Evolutionary conservation across 371 early-diverging fungal genomes (phyloP).

Genomic region (Mucor indicus): DNA sequence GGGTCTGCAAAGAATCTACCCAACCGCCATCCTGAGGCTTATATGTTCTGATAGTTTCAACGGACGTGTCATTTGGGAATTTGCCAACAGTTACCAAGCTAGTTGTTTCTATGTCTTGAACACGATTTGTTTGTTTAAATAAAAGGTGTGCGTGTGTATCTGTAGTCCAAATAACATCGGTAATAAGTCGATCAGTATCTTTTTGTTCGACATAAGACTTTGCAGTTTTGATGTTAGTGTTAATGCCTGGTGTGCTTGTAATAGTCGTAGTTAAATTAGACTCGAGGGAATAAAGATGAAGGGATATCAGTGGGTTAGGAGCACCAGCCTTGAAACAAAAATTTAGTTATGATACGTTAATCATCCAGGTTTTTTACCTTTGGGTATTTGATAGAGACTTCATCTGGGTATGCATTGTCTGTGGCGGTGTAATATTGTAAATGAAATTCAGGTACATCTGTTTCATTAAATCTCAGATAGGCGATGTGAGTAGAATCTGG

Average conservation of each 20-base stretch:
- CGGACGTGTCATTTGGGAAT: constrained; percentile 8
- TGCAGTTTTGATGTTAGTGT: constrained; percentile 9
- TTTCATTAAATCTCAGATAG: constrained; percentile 85
- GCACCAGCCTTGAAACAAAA: constrained; percentile 59
- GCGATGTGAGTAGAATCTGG: constrained; percentile 80
- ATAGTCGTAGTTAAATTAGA: constrained; percentile 30
- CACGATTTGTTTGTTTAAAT: constrained; percentile 80
- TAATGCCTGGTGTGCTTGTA: constrained; percentile 22
- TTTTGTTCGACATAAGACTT: constrained; percentile 39
- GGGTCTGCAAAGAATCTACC: constrained; percentile 59
- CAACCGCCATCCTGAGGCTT: constrained; percentile 66
- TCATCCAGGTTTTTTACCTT: constrained; percentile 64
- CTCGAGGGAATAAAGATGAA: constrained; percentile 60
- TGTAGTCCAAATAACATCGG: constrained; percentile 78
- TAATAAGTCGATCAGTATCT: constrained; percentile 68
- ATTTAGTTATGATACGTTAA: not conserved
- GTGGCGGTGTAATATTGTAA: constrained; percentile 65
- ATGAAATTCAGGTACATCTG: constrained; percentile 75
- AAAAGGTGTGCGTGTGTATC: constrained; percentile 55
- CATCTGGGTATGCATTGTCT: constrained; percentile 66
- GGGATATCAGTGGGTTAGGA: constrained; percentile 78
- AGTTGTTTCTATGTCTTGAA: constrained; percentile 77
- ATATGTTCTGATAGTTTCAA: constrained; percentile 50
- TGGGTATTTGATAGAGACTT: constrained; percentile 79
- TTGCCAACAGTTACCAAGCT: constrained; percentile 41